These are phyloP conservation scores for Lentinula guzmanii DNA, from an alignment of 768 basidiomycete genomes.

Conservation along the genomic window DNA sequence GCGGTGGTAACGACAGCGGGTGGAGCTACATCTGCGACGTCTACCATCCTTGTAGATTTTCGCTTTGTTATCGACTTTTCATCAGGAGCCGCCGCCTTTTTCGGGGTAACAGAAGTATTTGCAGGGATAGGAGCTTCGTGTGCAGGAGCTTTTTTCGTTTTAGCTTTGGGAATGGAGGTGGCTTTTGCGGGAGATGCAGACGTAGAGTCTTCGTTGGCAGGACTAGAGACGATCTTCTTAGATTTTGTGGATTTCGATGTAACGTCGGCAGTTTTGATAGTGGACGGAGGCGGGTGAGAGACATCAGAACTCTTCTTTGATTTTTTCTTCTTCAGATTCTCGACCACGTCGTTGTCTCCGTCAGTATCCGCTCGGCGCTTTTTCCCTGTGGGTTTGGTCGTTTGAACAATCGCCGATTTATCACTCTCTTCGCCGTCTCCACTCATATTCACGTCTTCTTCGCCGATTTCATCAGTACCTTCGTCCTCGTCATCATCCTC, in stretches of 20 bases:
- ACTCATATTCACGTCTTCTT: background rate
- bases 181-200: constrained; percentile 6
- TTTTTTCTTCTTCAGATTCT: constrained; percentile 37
- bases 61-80: background rate
- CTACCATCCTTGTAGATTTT: background rate
- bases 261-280: background rate
- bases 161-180: background rate
- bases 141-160: constrained; percentile 1
- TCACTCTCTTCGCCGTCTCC: constrained; percentile 13
- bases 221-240: constrained; percentile 14
- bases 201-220: background rate
- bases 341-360: constrained; percentile 28
- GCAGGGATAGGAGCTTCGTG: constrained; percentile 1
- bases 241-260: constrained; percentile 7
- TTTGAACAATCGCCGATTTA: constrained; percentile 9
- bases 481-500: constrained; percentile 21
- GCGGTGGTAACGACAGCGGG: background rate
- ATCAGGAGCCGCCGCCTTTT: constrained; percentile 7
- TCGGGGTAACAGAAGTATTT: constrained; percentile 11
- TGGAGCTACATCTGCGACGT: background rate
- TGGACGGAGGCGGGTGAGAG: background rate
- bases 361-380: constrained; percentile 32
- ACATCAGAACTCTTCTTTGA: constrained; percentile 20
- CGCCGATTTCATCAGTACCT: background rate
- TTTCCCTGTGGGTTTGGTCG: constrained; percentile 20